phyloP scores from a whole-genome alignment of 73 alveolate genomes.

The Paramecium primaurelia region DNA sequence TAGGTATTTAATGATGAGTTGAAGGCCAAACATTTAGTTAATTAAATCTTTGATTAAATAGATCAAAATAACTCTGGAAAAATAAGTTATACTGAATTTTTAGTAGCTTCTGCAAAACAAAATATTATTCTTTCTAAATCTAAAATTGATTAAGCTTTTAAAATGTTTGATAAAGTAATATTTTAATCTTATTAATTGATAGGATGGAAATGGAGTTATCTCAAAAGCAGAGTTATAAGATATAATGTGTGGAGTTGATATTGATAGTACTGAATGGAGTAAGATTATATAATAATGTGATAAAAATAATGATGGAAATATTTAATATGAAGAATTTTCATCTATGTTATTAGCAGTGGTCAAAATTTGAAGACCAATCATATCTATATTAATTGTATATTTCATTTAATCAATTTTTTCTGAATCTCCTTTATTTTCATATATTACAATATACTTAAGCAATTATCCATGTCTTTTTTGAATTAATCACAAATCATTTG shows the following conservation, averaged over 20 bases:
- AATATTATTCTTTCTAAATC: not conserved
- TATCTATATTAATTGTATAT: not conserved
- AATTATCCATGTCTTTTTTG: not conserved
- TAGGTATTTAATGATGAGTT: slow-evolving; percentile 14
- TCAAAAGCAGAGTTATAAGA: slow-evolving; percentile 16
- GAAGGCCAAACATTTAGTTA: slow-evolving; percentile 35
- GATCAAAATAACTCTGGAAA: slow-evolving; percentile 54
- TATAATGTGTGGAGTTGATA: slow-evolving; percentile 31
- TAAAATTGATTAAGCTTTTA: not conserved
- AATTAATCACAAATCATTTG: not conserved
- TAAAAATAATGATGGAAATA: slow-evolving; percentile 56
- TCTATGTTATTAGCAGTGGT: not conserved
- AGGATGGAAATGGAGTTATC: slow-evolving; percentile 54
- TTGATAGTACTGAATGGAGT: slow-evolving; percentile 23
- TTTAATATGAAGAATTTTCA: slow-evolving; percentile 26
- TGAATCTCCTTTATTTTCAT: not conserved
- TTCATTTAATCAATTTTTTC: not conserved
- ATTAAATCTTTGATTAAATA: not conserved
- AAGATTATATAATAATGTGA: slow-evolving; percentile 23
- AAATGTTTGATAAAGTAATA: slow-evolving; percentile 15
- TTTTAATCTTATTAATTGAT: not conserved
- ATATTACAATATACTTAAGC: not conserved
- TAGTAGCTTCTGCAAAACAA: not conserved
- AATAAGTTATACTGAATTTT: slow-evolving; percentile 41
- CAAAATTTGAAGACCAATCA: not conserved